Evolutionary conservation across 805 yeast species (phyloP).

Genomic region (Zygosaccharomyces rouxii): DNA sequence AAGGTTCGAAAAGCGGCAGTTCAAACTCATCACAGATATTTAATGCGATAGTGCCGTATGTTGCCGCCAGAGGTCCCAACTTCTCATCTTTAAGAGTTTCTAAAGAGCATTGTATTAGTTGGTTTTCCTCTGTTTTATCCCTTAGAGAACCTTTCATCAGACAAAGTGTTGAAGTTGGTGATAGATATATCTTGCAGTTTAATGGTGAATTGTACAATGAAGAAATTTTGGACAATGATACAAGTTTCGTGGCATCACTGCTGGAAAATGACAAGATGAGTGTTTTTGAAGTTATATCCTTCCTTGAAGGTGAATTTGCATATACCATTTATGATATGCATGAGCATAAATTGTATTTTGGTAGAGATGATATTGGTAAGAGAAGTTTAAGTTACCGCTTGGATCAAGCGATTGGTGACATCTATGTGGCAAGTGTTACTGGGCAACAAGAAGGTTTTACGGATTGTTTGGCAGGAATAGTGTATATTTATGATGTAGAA

Average conservation of each 20-base stretch:
- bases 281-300: conserved; percentile 40
- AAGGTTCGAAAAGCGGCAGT: not conserved
- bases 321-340: conserved; percentile 45
- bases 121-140: conserved; percentile 73
- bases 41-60: conserved; percentile 40
- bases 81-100: conserved; percentile 35
- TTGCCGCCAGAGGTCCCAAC: conserved; percentile 64
- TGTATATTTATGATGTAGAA: conserved; percentile 42
- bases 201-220: conserved; percentile 85
- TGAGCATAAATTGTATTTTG: conserved; percentile 54
- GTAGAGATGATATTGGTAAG: conserved; percentile 79
- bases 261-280: conserved; percentile 35
- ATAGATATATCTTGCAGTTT: conserved; percentile 56
- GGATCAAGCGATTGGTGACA: conserved; percentile 27
- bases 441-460: conserved; percentile 32
- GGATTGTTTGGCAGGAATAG: conserved; percentile 54
- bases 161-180: conserved; percentile 55
- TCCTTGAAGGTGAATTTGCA: conserved; percentile 81
- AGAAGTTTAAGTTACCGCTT: conserved; percentile 58
- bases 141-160: conserved; percentile 70
- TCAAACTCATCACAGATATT: conserved; percentile 21
- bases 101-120: conserved; percentile 18
- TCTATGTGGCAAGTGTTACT: conserved; percentile 46
- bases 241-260: conserved; percentile 45
- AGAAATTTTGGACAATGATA: conserved; percentile 59